A percentile compares a stretch with the other conserved stretches of the same genome.
phyloP scores from a whole-genome alignment of 2,329 filamentous ascomycete species.

The Hymenoscyphus fructigenus region DNA sequence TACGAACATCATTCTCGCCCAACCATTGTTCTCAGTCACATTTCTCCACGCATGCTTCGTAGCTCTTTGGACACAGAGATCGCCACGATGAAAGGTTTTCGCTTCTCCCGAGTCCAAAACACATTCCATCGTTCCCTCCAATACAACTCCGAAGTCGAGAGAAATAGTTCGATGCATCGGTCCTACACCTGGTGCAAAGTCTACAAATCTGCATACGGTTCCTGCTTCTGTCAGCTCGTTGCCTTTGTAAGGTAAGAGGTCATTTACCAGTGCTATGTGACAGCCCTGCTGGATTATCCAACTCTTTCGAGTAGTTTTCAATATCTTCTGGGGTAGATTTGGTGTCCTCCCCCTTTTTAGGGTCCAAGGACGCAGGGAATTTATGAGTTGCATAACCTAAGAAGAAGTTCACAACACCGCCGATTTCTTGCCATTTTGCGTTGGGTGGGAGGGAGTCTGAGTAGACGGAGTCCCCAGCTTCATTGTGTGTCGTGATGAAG shows the following conservation, averaged over 20 bases:
- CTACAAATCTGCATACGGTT: slow-evolving; percentile 20
- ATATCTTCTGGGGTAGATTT: slow-evolving; percentile 20
- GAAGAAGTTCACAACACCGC: slow-evolving; percentile 20
- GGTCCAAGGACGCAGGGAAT: slow-evolving; percentile 23
- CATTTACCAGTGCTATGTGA: slow-evolving; percentile 17
- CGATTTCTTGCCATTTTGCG: slow-evolving; percentile 21
- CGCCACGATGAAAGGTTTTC: slow-evolving; percentile 40
- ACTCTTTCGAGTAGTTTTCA: slow-evolving; percentile 18
- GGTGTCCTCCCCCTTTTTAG: slow-evolving; percentile 9
- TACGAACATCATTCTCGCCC: slow-evolving; percentile 34
- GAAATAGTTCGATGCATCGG: slow-evolving; percentile 45
- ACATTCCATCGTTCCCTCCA: slow-evolving; percentile 43
- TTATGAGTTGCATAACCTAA: slow-evolving; percentile 25
- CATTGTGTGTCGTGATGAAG: slow-evolving; percentile 24
- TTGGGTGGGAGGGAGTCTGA: slow-evolving; percentile 13
- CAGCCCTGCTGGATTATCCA: slow-evolving; percentile 23
- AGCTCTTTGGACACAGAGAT: slow-evolving; percentile 45
- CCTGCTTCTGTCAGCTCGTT: background rate
- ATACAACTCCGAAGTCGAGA: slow-evolving; percentile 44
- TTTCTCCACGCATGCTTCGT: slow-evolving; percentile 46
- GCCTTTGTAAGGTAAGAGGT: background rate
- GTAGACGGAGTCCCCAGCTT: slow-evolving; percentile 21
- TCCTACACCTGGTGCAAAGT: slow-evolving; percentile 23
- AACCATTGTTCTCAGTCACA: slow-evolving; percentile 20
- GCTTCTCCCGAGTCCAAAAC: slow-evolving; percentile 43